phyloP scores from a whole-genome alignment of 768 basidiomycete genomes.

The Rhodocollybia butyracea region DNA sequence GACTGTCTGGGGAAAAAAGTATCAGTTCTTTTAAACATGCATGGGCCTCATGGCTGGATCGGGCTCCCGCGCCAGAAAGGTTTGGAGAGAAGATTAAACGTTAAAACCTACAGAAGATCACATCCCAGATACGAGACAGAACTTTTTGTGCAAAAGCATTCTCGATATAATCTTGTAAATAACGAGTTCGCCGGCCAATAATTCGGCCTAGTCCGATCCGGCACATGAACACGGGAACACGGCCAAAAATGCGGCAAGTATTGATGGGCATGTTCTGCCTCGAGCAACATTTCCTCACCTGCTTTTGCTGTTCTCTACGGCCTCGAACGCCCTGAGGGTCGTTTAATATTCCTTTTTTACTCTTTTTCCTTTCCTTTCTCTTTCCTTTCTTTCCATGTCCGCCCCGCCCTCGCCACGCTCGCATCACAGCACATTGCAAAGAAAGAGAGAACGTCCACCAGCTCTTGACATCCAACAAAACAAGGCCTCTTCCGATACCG shows the following conservation, averaged over 20 bases:
- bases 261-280: too few species aligned
- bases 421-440: conserved; percentile 34
- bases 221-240: too few species aligned
- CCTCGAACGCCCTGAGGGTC: too few species aligned
- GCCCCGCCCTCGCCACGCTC: conserved; percentile 38
- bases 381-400: conserved; percentile 35
- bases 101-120: background rate
- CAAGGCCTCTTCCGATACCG: conserved; percentile 35
- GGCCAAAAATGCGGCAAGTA: too few species aligned
- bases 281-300: too few species aligned
- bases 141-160: too few species aligned
- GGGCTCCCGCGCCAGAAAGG: background rate
- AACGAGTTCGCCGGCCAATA: too few species aligned
- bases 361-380: conserved; percentile 21
- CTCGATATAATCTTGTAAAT: too few species aligned
- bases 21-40: background rate
- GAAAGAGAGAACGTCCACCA: conserved; percentile 50
- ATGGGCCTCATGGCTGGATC: background rate
- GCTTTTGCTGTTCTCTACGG: too few species aligned
- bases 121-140: background rate
- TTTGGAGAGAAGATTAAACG: too few species aligned
- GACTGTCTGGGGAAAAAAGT: background rate
- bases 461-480: conserved; percentile 43
- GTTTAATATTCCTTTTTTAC: conserved; percentile 7
- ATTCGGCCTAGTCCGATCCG: too few species aligned